A percentile compares a stretch with the other conserved stretches of the same genome.
These are phyloP conservation scores for Phytophthora pistaciae DNA, from an alignment of 352 stramenopile genomes.

Conservation along the genomic window DNA sequence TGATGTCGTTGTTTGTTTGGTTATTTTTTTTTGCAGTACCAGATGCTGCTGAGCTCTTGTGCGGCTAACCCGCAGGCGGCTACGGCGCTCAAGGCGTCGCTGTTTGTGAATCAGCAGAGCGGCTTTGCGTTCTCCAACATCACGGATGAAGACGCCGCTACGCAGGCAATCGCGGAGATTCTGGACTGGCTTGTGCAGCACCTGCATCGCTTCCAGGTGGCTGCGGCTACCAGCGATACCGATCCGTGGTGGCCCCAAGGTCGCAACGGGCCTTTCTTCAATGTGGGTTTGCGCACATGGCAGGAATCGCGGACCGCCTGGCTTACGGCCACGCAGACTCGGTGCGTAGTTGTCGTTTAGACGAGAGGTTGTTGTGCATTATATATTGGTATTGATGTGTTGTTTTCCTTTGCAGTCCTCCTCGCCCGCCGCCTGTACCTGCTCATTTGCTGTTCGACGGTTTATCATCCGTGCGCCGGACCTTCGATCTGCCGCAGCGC, in stretches of 20 bases:
- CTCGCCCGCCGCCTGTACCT: conserved; percentile 69
- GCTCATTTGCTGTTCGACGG: conserved; percentile 85
- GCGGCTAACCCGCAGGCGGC: conserved; percentile 25
- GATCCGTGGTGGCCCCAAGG: conserved; percentile 90
- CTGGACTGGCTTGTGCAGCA: conserved; percentile 88
- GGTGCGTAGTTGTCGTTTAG: conserved; percentile 44
- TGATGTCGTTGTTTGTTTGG: conserved; percentile 1
- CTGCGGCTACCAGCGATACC: conserved; percentile 79
- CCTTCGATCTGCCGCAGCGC: conserved; percentile 87
- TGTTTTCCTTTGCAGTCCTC: conserved; percentile 56
- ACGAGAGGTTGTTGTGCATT: neutral
- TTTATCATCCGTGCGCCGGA: conserved; percentile 86
- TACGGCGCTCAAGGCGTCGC: conserved; percentile 43
- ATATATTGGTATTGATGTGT: conserved; percentile 12
- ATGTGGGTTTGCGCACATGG: conserved; percentile 81
- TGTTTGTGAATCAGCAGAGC: conserved; percentile 80
- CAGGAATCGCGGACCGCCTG: conserved; percentile 76
- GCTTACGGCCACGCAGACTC: conserved; percentile 74
- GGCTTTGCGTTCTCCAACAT: conserved; percentile 91
- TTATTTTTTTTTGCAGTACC: conserved; percentile 46
- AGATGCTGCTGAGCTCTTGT: conserved; percentile 56
- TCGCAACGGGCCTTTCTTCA: conserved; percentile 88
- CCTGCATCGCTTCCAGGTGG: conserved; percentile 83
- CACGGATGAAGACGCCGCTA: conserved; percentile 91
- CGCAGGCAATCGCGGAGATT: conserved; percentile 85